A percentile compares a stretch with the other conserved stretches of the same genome.
Conservation (phyloP, 2,329 filamentous ascomycete genomes). For the Nigrospora osmanthi region DNA sequence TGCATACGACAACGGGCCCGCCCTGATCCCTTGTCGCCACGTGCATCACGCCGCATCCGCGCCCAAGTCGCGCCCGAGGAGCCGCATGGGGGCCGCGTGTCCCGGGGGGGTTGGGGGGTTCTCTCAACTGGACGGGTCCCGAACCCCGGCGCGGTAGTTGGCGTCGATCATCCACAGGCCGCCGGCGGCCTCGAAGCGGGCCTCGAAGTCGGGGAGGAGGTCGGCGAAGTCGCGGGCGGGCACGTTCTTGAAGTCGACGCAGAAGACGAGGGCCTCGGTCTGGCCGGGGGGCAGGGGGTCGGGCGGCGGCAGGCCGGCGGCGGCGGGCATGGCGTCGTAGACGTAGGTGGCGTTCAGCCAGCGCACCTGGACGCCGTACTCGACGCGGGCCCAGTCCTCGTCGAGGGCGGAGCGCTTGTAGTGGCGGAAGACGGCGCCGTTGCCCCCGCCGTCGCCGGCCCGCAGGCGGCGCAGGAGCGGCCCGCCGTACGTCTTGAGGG, state of each 20-base stretch:
- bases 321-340: background rate
- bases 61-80: too few relatives aligned
- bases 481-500: slow-evolving; percentile 18
- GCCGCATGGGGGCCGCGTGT: too few relatives aligned
- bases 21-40: too few relatives aligned
- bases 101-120: too few relatives aligned
- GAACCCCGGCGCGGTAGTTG: background rate
- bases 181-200: background rate
- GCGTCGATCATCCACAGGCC: background rate
- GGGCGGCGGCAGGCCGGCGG: background rate
- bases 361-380: background rate
- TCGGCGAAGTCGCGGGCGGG: background rate
- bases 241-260: background rate
- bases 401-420: slow-evolving; percentile 15
- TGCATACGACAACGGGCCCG: too few relatives aligned
- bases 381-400: slow-evolving; percentile 1
- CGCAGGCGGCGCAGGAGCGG: slow-evolving; percentile 16
- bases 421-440: slow-evolving; percentile 13
- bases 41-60: too few relatives aligned
- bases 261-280: background rate
- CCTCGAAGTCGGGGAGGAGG: background rate
- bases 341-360: background rate
- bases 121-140: background rate
- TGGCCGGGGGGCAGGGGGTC: background rate
- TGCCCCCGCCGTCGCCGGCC: slow-evolving; percentile 14